phyloP scores from a whole-genome alignment of 345 rosid species.

The Corchorus capsularis region DNA sequence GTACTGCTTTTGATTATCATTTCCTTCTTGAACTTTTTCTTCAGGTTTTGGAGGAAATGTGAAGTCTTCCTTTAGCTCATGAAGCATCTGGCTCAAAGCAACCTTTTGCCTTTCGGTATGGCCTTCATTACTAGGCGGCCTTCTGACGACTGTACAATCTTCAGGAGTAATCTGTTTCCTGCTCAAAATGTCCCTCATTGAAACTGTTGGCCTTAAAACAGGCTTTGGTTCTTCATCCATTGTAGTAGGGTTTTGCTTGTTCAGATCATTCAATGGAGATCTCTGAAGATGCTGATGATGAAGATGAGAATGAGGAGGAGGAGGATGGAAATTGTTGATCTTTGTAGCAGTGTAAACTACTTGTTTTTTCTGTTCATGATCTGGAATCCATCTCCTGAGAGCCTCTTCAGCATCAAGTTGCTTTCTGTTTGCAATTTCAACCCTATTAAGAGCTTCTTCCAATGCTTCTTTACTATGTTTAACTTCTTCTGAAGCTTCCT shows the following conservation, averaged over 20 bases:
- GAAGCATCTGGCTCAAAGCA: slow-evolving; percentile 86
- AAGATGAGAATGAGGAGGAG: slow-evolving; percentile 35
- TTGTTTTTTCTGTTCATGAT: slow-evolving; percentile 43
- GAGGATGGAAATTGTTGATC: slow-evolving; percentile 41
- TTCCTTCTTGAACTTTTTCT: slow-evolving; percentile 36
- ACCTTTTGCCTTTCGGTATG: slow-evolving; percentile 57
- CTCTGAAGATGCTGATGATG: slow-evolving; percentile 10
- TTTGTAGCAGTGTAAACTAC: slow-evolving; percentile 31
- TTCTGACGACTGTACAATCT: slow-evolving; percentile 44
- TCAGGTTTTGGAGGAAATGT: slow-evolving; percentile 46
- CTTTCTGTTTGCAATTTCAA: slow-evolving; percentile 71
- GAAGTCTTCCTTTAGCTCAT: slow-evolving; percentile 70
- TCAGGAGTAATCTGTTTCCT: slow-evolving; percentile 65
- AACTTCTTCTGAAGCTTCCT: slow-evolving; percentile 82
- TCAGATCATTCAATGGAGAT: slow-evolving; percentile 44
- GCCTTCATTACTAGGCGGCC: slow-evolving; percentile 37
- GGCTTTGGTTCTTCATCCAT: slow-evolving; percentile 46
- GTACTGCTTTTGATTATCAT: slow-evolving; percentile 48
- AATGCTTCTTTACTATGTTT: slow-evolving; percentile 68
- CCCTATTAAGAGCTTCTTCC: slow-evolving; percentile 68
- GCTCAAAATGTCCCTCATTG: slow-evolving; percentile 92
- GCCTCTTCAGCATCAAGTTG: slow-evolving; percentile 84
- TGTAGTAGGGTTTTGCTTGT: slow-evolving; percentile 27
- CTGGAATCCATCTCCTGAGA: slow-evolving; percentile 61
- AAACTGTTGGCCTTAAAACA: slow-evolving; percentile 63